These are phyloP conservation scores for Phytophthora uliginosa DNA, from an alignment of 352 stramenopile genomes.

Conservation along the genomic window DNA sequence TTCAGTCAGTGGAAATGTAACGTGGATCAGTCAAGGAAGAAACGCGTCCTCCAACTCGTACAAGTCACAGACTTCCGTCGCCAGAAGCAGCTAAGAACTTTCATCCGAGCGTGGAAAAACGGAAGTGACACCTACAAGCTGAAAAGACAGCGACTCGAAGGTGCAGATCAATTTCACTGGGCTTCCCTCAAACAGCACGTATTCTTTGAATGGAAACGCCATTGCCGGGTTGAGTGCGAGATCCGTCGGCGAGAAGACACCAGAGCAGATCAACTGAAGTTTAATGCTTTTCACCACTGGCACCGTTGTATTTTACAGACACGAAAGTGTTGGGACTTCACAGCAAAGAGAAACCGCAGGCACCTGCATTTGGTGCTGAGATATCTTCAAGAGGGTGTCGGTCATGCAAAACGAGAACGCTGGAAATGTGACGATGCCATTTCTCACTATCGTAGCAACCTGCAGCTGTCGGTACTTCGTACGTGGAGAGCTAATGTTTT, in stretches of 20 bases:
- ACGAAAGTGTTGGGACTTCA: conserved; percentile 15
- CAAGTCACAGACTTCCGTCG: conserved; percentile 15
- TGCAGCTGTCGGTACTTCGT: conserved; percentile 4
- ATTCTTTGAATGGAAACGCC: conserved; percentile 21
- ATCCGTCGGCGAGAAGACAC: conserved; percentile 19
- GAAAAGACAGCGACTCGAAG: conserved; percentile 10
- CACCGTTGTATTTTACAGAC: conserved; percentile 22
- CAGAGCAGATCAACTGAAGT: conserved; percentile 7
- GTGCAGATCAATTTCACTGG: conserved; percentile 18
- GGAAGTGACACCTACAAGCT: neutral
- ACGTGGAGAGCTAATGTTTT: conserved; percentile 26
- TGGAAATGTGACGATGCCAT: conserved; percentile 1
- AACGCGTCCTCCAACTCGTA: conserved; percentile 13
- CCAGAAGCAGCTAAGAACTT: conserved; percentile 3
- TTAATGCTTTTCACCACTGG: conserved; percentile 25
- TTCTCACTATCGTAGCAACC: conserved; percentile 12
- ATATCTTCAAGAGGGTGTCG: conserved; percentile 9
- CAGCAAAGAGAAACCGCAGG: conserved; percentile 4
- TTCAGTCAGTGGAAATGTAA: conserved; percentile 35
- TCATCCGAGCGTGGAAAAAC: conserved; percentile 16
- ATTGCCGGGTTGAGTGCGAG: conserved; percentile 23
- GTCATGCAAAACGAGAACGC: neutral
- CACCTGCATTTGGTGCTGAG: conserved; percentile 12
- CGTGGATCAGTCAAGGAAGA: neutral
- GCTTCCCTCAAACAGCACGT: conserved; percentile 4